phyloP scores from a whole-genome alignment of 371 early-diverging fungal genomes.

The Nematocida sp. region DNA sequence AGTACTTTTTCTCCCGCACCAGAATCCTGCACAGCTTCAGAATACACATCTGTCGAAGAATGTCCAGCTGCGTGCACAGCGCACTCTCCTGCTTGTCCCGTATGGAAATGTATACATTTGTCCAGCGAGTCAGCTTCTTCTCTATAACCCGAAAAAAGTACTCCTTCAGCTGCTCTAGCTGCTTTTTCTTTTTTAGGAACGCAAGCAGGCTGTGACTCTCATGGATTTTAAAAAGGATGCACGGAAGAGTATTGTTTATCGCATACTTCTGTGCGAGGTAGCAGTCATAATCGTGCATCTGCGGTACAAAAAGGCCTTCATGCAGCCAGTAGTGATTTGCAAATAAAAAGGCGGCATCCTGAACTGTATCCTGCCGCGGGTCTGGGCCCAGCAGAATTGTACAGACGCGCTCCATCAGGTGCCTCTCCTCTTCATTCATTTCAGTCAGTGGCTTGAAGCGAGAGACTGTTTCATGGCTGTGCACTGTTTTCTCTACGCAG shows the following conservation, averaged over 20 bases:
- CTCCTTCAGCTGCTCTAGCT: neutral
- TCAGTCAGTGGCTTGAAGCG: neutral
- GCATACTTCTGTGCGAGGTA: slow-evolving; percentile 29
- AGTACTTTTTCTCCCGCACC: slow-evolving; percentile 26
- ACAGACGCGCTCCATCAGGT: neutral
- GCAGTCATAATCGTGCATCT: slow-evolving; percentile 21
- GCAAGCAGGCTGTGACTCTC: slow-evolving; percentile 8
- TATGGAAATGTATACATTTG: slow-evolving; percentile 14
- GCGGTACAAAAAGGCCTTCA: slow-evolving; percentile 19
- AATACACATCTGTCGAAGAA: slow-evolving; percentile 3
- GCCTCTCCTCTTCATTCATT: slow-evolving; percentile 3
- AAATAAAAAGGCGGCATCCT: neutral
- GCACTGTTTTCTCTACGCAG: neutral
- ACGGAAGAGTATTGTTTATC: slow-evolving; percentile 13
- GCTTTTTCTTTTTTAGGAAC: slow-evolving; percentile 9
- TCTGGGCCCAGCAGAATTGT: neutral
- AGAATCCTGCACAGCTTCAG: slow-evolving; percentile 8
- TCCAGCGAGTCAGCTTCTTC: slow-evolving; percentile 20
- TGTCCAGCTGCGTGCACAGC: neutral
- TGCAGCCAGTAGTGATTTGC: slow-evolving; percentile 8
- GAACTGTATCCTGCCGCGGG: neutral
- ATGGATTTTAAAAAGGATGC: slow-evolving; percentile 8
- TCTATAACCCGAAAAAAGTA: neutral
- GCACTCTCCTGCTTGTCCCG: neutral
- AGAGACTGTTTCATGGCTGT: neutral